Evolutionary conservation across 768 basidiomycete species (phyloP).

Genomic region (Boletus sp.): DNA sequence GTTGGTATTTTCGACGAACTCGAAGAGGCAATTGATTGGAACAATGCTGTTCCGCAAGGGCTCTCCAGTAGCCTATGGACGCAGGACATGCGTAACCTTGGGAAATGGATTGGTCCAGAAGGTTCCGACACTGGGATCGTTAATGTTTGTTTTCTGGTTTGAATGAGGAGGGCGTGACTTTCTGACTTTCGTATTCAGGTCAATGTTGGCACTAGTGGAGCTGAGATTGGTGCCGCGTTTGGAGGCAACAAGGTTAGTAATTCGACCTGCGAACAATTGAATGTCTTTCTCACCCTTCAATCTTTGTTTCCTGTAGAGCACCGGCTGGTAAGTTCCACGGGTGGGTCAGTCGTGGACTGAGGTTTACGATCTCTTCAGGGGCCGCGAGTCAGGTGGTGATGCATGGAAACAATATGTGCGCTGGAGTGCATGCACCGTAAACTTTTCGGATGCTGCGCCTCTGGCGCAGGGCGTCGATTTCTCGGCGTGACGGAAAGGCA

Average conservation of each 20-base stretch:
- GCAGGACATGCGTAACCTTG: slow-evolving; percentile 73
- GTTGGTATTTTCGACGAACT: slow-evolving; percentile 84
- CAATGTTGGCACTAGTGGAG: slow-evolving; percentile 66
- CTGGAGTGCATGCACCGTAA: slow-evolving; percentile 90
- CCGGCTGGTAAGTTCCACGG: slow-evolving; percentile 62
- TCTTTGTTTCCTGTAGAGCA: slow-evolving; percentile 50
- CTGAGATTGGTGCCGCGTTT: slow-evolving; percentile 83
- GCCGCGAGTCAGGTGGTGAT: slow-evolving; percentile 94
- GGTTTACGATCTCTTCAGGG: slow-evolving; percentile 47
- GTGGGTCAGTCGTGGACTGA: slow-evolving; percentile 14
- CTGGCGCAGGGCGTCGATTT: slow-evolving; percentile 94
- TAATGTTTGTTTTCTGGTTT: slow-evolving; percentile 53
- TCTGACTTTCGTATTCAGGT: slow-evolving; percentile 37
- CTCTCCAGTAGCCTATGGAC: slow-evolving; percentile 92
- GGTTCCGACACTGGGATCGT: slow-evolving; percentile 93
- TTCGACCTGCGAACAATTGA: slow-evolving; percentile 12
- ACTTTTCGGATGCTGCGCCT: slow-evolving; percentile 86
- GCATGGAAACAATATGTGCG: slow-evolving; percentile 98
- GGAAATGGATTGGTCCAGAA: slow-evolving; percentile 87
- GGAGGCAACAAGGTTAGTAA: slow-evolving; percentile 83
- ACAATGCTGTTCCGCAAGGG: slow-evolving; percentile 89
- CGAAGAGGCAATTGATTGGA: slow-evolving; percentile 84
- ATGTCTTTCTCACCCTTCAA: slow-evolving; percentile 9
- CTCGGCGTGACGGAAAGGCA: slow-evolving; percentile 36
- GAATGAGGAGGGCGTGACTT: neutral